Conservation (phyloP, 2,329 filamentous ascomycete species). For the Proliferodiscus dingleyae region DNA sequence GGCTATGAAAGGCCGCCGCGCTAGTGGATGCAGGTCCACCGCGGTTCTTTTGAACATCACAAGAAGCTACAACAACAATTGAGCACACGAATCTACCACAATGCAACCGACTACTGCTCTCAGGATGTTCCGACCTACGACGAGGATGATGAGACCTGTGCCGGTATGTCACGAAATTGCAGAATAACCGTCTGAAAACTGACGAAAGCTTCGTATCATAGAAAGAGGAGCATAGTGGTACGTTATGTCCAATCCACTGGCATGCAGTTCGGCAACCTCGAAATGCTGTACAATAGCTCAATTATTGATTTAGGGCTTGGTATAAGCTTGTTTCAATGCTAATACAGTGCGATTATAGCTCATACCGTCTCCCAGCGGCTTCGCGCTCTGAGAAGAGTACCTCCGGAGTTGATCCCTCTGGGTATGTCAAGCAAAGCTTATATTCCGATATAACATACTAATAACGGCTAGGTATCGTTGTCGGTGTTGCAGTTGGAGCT, state of each 20-base stretch:
- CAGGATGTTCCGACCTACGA: constrained; percentile 62
- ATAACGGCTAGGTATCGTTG: constrained; percentile 61
- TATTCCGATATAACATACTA: constrained; percentile 15
- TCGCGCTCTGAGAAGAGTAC: constrained; percentile 82
- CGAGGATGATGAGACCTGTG: constrained; percentile 63
- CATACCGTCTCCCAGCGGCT: constrained; percentile 97
- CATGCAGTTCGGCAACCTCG: constrained; percentile 6
- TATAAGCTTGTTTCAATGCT: constrained; percentile 11
- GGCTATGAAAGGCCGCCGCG: constrained; percentile 25
- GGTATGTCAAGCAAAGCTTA: constrained; percentile 53
- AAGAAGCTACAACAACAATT: constrained; percentile 12
- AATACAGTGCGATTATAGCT: constrained; percentile 48
- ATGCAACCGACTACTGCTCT: constrained; percentile 53
- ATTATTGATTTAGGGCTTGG: constrained; percentile 9
- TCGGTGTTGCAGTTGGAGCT: constrained; percentile 76
- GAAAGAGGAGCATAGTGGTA: constrained; percentile 66
- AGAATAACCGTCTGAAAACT: constrained; percentile 24
- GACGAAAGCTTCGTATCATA: constrained; percentile 32
- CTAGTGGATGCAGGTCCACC: constrained; percentile 24
- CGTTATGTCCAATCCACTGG: constrained; percentile 32
- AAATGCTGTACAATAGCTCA: constrained; percentile 6
- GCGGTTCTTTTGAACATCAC: constrained; percentile 13
- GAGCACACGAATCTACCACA: constrained; percentile 17
- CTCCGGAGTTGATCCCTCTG: constrained; percentile 89
- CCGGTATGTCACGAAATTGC: constrained; percentile 54